Conservation (phyloP, 495 filamentous ascomycete species). For the Pyrenula aspistea region DNA sequence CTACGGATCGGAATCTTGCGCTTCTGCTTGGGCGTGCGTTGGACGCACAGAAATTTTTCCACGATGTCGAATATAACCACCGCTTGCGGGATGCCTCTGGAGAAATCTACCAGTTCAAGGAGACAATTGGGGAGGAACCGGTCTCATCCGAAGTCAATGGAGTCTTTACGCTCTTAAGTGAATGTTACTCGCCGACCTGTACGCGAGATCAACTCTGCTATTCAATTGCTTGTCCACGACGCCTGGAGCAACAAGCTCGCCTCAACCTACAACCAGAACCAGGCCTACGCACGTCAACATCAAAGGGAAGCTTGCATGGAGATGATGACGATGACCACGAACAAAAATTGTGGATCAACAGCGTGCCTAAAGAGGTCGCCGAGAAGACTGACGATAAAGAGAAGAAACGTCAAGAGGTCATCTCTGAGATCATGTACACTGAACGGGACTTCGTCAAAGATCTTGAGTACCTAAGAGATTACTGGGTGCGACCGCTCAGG, state of each 20-base stretch:
- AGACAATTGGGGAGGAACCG: slow-evolving; percentile 78
- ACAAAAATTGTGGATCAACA: slow-evolving; percentile 99
- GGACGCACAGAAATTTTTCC: slow-evolving; percentile 98
- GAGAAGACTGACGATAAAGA: slow-evolving; percentile 80
- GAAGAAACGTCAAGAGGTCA: slow-evolving; percentile 96
- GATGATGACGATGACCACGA: slow-evolving; percentile 81
- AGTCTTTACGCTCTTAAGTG: slow-evolving; percentile 88
- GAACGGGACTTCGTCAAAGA: slow-evolving; percentile 99
- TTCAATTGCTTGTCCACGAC: slow-evolving; percentile 91
- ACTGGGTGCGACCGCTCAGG: slow-evolving; percentile 93
- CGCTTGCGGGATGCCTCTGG: slow-evolving; percentile 77
- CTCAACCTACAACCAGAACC: slow-evolving; percentile 86
- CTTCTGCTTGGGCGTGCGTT: slow-evolving; percentile 85
- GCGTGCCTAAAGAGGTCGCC: slow-evolving; percentile 87
- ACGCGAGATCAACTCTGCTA: slow-evolving; percentile 92
- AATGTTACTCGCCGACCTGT: slow-evolving; percentile 98
- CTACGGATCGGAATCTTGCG: slow-evolving; percentile 88
- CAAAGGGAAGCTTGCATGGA: slow-evolving; percentile 66
- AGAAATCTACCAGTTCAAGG: slow-evolving; percentile 94
- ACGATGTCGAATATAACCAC: slow-evolving; percentile 98
- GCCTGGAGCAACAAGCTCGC: slow-evolving; percentile 88
- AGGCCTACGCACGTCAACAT: slow-evolving; percentile 72
- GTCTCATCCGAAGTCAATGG: slow-evolving; percentile 79
- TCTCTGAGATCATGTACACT: slow-evolving; percentile 97
- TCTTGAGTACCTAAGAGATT: slow-evolving; percentile 92